Base-by-base conservation (phyloP, 805 yeast genomes). In the Candida verbasci region DNA sequence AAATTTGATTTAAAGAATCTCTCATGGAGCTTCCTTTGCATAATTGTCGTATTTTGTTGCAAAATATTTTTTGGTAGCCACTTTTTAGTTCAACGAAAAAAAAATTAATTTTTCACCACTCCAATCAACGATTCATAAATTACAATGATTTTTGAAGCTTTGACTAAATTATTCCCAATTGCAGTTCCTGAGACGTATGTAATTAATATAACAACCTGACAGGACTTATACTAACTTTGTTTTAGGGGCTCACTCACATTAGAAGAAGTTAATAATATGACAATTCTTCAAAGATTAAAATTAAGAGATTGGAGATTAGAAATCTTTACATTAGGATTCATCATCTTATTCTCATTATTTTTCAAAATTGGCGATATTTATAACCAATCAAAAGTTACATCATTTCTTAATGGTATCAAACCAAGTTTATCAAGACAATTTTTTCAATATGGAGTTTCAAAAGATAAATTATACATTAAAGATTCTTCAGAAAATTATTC, bases 261-360 rank as follows among this genome's bases (percentile, higher is more conserved):
- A 33, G 81, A 77, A 28, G 82, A 80, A 44, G 74, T 86, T 55
- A 67, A 69, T 24, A 65, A 61, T 5, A 62, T 86, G 77, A 62
- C 83, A 2, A 17, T 87, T 34, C 29, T 63, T 33, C 71, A 81
- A 48, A 78, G 97, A 51, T 37, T 85, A 27, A 46, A 49, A 40
- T 47, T 62, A 20, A 80, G 83, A 57, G 79, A 85, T 59, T 93
- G 97, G 96, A 68, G 67, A 29, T 70, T 82, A 52, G 98, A 91
- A 66, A 25, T 68, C 20, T 48, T 72, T 41, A 76, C 86, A 17
- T 16, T 81, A 11, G 68, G 62, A 9, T 56, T 81, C 40, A 70
- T 84, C 33, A 45, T 62, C 0, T 58, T 58, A 2, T 78, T 82
- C 47, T 61, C 74, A 15, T 40, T 65, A 1, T 53, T 76, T 24